Conservation (phyloP, 1,139 yeast species). For the Suhomyces ambrosiae region DNA sequence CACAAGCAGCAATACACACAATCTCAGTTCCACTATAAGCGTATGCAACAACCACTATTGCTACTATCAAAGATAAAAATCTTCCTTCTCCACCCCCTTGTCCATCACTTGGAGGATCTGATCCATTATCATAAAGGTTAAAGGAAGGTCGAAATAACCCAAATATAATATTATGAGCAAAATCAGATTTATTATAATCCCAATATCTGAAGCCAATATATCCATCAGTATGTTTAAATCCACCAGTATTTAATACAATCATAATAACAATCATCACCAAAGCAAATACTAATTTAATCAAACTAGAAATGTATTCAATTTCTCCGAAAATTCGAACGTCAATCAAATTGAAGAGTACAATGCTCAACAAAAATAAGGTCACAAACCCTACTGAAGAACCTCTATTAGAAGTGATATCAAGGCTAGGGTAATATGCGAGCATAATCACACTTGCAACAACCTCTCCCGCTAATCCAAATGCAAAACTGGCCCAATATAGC, state of each 20-base stretch:
- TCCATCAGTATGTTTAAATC: slow-evolving; percentile 43
- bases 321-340: slow-evolving; percentile 78
- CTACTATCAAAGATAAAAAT: slow-evolving; percentile 63
- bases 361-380: slow-evolving; percentile 54
- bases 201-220: slow-evolving; percentile 68
- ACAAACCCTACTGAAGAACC: slow-evolving; percentile 67
- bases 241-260: slow-evolving; percentile 60
- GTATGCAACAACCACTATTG: slow-evolving; percentile 65
- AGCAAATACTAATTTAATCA: slow-evolving; percentile 59
- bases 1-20: slow-evolving; percentile 85
- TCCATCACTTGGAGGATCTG: slow-evolving; percentile 46
- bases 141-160: slow-evolving; percentile 77
- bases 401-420: slow-evolving; percentile 49
- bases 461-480: slow-evolving; percentile 77
- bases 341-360: slow-evolving; percentile 55
- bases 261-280: slow-evolving; percentile 61
- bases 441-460: slow-evolving; percentile 77
- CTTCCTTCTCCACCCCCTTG: slow-evolving; percentile 68
- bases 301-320: slow-evolving; percentile 64
- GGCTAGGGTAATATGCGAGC: slow-evolving; percentile 62
- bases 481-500: slow-evolving; percentile 73
- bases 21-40: slow-evolving; percentile 82
- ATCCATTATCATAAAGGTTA: slow-evolving; percentile 57
- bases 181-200: slow-evolving; percentile 54
- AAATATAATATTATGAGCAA: slow-evolving; percentile 51